Evolutionary conservation across 768 basidiomycete genomes (phyloP).

Genomic region (Omphalotus guepiniiformis): DNA sequence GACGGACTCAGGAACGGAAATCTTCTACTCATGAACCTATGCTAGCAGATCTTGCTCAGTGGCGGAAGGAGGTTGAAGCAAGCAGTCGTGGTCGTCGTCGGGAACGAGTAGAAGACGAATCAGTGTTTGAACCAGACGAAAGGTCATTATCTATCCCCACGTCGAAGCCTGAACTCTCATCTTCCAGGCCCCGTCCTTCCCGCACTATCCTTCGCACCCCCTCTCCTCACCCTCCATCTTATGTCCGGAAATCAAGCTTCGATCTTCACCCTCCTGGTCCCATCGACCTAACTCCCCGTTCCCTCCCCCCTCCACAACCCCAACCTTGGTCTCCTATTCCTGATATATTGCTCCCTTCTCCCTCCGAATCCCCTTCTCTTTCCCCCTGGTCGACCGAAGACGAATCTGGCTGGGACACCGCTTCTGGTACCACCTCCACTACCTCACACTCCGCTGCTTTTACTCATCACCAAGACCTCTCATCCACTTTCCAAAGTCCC

Average conservation of each 20-base stretch:
- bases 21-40: constrained; percentile 39
- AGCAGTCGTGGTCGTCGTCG: constrained; percentile 55
- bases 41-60: constrained; percentile 46
- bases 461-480: constrained; percentile 6
- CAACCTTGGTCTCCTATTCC: constrained; percentile 16
- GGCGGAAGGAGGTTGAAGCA: constrained; percentile 53
- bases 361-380: constrained; percentile 22
- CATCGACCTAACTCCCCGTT: constrained; percentile 12
- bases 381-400: constrained; percentile 77
- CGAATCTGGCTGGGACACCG: constrained; percentile 73
- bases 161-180: constrained; percentile 33
- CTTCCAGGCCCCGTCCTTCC: constrained; percentile 37
- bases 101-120: constrained; percentile 46
- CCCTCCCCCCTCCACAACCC: constrained; percentile 12
- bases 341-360: constrained; percentile 2
- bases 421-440: constrained; percentile 56
- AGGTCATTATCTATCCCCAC: constrained; percentile 25
- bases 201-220: constrained; percentile 52
- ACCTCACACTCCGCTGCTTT: constrained; percentile 29
- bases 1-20: constrained; percentile 30
- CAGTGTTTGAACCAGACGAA: constrained; percentile 27
- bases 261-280: constrained; percentile 1
- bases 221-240: constrained; percentile 40
- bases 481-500: constrained; percentile 12
- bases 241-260: constrained; percentile 17